Base-by-base conservation (phyloP, 2,329 filamentous ascomycete genomes). In the Colletotrichum musicola region DNA sequence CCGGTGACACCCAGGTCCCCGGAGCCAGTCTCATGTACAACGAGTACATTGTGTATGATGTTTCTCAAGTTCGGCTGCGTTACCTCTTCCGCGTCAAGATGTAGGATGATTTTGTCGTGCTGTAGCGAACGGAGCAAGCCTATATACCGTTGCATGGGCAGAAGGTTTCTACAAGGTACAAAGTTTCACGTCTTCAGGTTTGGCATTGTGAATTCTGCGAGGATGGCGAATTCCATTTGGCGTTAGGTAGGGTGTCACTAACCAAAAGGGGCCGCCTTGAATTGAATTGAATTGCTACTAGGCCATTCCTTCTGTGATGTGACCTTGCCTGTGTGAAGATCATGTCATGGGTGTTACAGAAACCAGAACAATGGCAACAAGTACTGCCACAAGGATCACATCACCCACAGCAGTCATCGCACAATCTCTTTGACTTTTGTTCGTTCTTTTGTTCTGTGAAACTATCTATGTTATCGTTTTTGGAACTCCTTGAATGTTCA, bases 31-130 rank as follows among this genome's bases (percentile, higher is more conserved):
- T 94, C 22, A 77, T 80, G 57, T 93, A 93, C 80, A 93, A 94
- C 75, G 92, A 94, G 80, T 93, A 90, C 77, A 93, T 93, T 70
- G 85, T 84, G 59, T 94, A 94, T 74, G 86, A 93, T 71, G 81
- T 92, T 3, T 83, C 89, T 0, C 92, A 94, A 76, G 85, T 94
- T 40, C 89, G 89, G 50, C 82, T 93, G 5, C 86, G 91, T 5
- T 93, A 94, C 74, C 82, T 94, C 4, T 86, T 93, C 75, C 85
- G 88, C 6, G 87, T 93, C 55, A 85, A 84, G 74, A 85, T 88
- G 80, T 81, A 57, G 40, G 40, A 42, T 42, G 14, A n/a, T n/a
- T 14, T n/a, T 14, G 16, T 42, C 10, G 10, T 13, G 40, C 13
- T 42, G 5, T 42, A 42, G 40, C 14, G 4, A 13, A 35, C 6